Base-by-base conservation (phyloP, 169 alveolate species). In the Plasmodium vinckei region DNA sequence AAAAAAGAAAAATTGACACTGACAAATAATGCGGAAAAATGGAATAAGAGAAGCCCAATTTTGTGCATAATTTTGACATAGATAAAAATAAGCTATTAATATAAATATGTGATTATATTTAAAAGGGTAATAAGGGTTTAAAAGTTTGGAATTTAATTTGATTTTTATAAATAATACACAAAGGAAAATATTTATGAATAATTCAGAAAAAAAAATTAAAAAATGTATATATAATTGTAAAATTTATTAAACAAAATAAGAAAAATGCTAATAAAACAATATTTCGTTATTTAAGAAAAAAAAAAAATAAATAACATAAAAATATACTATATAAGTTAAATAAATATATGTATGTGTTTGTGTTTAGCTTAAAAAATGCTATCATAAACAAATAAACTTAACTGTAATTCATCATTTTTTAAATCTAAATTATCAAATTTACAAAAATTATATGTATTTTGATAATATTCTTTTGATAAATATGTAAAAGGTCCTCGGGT, bases 391-490 rank as follows among this genome's bases (percentile, higher is more conserved):
- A 69, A 86, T 23, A 86, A 15, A 60, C 91, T 86, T 23, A 86
- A 70, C 46, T 86, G 73, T 63, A 86, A 86, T 49, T 86, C 91
- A 33, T 86, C 87, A n/a, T 86, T 59, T 59, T 86, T 46, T 57
- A 86, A 60, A 42, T 86, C 57, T 12, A 86, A 64, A 4, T 86
- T 87, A 27, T 86, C 87, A 47, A 86, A 86, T 64, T 86, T 86
- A 19, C 91, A 86, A 21, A 86, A 86, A 63, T 86, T 86, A 54
- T 86, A 86, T 9, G 70, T 15, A 51, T 53, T 63, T 19, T 86
- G 91, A 65, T 86, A 86, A 64, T 86, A 86, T 70, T 86, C 91
- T 60, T 63, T 86, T 33, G 91, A 86, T 19, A 86, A 23, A 63
- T 27, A 86, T 0, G 65, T 53, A 39, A 86, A 70, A 44, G 91